phyloP scores from a whole-genome alignment of 2,329 filamentous ascomycete species.

The Trematosphaeria pertusa region DNA sequence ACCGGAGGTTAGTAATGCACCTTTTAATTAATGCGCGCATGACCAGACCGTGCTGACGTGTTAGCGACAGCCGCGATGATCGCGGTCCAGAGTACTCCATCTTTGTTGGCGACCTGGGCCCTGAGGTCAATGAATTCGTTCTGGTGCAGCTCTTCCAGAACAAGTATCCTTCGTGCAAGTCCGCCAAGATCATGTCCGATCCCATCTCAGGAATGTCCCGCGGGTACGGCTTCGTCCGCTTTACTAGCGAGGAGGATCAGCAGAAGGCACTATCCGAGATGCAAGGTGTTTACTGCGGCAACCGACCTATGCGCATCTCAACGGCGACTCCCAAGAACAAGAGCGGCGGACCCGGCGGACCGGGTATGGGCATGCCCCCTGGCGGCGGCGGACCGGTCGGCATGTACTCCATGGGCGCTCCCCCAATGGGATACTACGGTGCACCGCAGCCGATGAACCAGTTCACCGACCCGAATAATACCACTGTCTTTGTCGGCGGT shows the following conservation, averaged over 20 bases:
- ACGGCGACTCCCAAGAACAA: conserved; percentile 97
- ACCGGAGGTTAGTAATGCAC: conserved; percentile 73
- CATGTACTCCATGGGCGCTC: conserved; percentile 74
- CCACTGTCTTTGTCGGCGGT: conserved; percentile 96
- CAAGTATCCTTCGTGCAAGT: conserved; percentile 97
- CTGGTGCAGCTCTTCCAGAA: conserved; percentile 96
- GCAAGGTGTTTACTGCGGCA: conserved; percentile 99
- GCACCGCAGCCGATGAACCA: conserved; percentile 92
- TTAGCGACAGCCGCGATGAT: conserved; percentile 72
- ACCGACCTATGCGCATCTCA: conserved; percentile 97
- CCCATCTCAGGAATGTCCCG: conserved; percentile 97
- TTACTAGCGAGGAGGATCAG: conserved; percentile 94
- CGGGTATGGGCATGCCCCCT: conserved; percentile 61
- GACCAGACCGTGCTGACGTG: conserved; percentile 21
- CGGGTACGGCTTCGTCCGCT: conserved; percentile 97
- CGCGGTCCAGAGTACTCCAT: conserved; percentile 96
- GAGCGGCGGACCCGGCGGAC: conserved; percentile 61
- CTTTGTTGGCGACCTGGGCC: conserved; percentile 96
- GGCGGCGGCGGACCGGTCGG: conserved; percentile 59
- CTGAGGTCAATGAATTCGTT: conserved; percentile 98
- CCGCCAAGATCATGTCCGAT: conserved; percentile 99
- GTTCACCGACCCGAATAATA: conserved; percentile 99
- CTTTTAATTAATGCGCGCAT: conserved; percentile 8
- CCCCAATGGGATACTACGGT: conserved; percentile 70
- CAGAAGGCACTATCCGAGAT: conserved; percentile 96